A percentile compares a stretch with the other conserved stretches of the same genome.
Conservation (phyloP, 352 stramenopile species). For the Pythium folliculosum region DNA sequence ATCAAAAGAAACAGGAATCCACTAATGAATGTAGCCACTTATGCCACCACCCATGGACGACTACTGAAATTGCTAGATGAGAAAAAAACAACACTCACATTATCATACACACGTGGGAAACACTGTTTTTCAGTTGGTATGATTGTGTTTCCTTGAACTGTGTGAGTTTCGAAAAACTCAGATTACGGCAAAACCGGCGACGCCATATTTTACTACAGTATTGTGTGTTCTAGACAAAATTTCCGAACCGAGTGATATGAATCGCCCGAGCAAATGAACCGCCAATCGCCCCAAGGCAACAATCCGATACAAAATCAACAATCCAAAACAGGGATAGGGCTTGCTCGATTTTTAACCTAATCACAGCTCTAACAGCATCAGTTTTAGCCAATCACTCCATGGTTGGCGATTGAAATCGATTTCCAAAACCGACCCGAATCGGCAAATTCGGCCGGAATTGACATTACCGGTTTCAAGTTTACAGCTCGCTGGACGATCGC, state of each 20-base stretch:
- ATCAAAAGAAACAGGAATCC: constrained; percentile 52
- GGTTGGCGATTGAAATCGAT: background rate
- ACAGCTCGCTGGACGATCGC: background rate
- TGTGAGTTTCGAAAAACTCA: constrained; percentile 26
- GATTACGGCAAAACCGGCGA: constrained; percentile 9
- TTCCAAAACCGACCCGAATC: background rate
- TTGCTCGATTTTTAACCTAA: background rate
- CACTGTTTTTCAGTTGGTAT: background rate
- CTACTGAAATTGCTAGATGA: constrained; percentile 27
- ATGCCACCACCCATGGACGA: background rate
- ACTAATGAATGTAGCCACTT: constrained; percentile 23
- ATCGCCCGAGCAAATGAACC: too few relatives aligned
- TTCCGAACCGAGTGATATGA: background rate
- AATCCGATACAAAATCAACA: background rate
- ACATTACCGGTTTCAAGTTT: background rate
- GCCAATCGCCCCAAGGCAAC: background rate
- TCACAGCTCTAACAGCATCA: background rate
- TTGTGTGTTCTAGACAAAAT: background rate
- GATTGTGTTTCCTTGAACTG: background rate
- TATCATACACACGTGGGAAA: background rate
- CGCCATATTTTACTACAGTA: constrained; percentile 6
- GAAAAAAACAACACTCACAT: background rate
- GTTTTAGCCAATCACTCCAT: background rate
- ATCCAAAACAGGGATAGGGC: background rate
- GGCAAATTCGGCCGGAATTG: background rate